Evolutionary conservation across 768 basidiomycete species (phyloP).

Genomic region (Mycena floridula): DNA sequence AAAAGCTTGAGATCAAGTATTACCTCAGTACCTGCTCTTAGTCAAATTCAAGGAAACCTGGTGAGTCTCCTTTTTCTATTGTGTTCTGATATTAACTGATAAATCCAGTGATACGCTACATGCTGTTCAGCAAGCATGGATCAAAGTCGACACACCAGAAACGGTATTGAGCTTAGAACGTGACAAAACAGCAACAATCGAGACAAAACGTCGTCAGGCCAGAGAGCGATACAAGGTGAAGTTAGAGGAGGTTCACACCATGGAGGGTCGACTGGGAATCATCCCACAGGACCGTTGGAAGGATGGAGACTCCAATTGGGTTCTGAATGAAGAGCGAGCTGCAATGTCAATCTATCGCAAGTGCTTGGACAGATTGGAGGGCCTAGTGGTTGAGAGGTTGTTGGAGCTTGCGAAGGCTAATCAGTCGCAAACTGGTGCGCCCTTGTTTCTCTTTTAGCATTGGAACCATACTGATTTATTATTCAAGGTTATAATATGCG

Average conservation of each 20-base stretch:
- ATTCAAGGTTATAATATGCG: neutral
- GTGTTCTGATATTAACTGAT: too few relatives aligned
- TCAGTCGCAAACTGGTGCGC: constrained; percentile 10
- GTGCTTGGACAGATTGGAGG: constrained; percentile 13
- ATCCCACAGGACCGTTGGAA: constrained; percentile 7
- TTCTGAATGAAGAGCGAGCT: constrained; percentile 5
- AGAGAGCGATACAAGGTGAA: neutral
- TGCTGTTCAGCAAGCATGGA: too few relatives aligned
- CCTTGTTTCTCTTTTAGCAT: neutral
- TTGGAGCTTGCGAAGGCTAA: constrained; percentile 14
- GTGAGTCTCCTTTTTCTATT: too few relatives aligned
- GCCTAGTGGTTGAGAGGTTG: constrained; percentile 11
- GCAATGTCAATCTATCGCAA: constrained; percentile 5
- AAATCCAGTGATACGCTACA: too few relatives aligned
- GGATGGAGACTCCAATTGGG: constrained; percentile 11
- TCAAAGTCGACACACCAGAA: too few relatives aligned
- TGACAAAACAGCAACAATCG: neutral
- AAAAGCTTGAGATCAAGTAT: too few relatives aligned
- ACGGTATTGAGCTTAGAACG: too few relatives aligned
- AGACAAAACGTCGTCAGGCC: neutral
- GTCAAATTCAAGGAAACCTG: too few relatives aligned
- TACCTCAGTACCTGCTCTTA: too few relatives aligned
- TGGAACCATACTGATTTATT: neutral
- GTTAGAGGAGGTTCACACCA: neutral
- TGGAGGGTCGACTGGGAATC: neutral